Conservation (phyloP, 345 rosid genomes). For the Boechera stricta region DNA sequence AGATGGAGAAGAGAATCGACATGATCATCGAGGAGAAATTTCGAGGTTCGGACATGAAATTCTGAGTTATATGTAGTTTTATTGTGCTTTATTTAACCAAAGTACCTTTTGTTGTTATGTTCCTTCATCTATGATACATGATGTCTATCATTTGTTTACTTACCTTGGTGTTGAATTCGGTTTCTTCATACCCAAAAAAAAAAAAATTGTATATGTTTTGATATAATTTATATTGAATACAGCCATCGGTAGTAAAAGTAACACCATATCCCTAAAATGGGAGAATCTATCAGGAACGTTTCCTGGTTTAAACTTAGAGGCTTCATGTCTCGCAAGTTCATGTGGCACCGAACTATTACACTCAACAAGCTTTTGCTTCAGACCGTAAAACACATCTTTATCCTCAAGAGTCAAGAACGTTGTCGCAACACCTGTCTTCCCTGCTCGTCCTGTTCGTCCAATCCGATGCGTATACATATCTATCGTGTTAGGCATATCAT, state of each 20-base stretch:
- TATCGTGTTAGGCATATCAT: conserved; percentile 78
- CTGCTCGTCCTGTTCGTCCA: conserved; percentile 62
- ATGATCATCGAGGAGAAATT: conserved; percentile 8
- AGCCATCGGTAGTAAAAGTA: background rate
- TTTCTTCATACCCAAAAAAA: no score
- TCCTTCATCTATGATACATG: no score
- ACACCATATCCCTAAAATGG: background rate
- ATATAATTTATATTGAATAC: background rate
- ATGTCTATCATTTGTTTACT: no score
- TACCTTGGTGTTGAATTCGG: no score
- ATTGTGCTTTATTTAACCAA: no score
- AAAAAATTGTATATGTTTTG: no score
- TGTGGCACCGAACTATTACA: conserved; percentile 74
- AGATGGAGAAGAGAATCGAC: conserved; percentile 22
- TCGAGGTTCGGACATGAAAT: background rate
- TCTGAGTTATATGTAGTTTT: background rate
- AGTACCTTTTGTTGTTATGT: conserved; percentile 6
- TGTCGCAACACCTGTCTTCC: conserved; percentile 82
- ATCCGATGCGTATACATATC: conserved; percentile 81
- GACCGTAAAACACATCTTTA: conserved; percentile 74
- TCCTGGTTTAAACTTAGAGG: conserved; percentile 83
- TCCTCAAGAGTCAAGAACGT: conserved; percentile 78
- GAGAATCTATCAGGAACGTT: conserved; percentile 71
- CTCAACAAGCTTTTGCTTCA: conserved; percentile 82
- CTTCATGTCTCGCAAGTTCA: conserved; percentile 83